A percentile compares a stretch with the other conserved stretches of the same genome.
Evolutionary conservation across 78 protist species (phyloP).

Genomic region (Dictyostelium intermedium): DNA sequence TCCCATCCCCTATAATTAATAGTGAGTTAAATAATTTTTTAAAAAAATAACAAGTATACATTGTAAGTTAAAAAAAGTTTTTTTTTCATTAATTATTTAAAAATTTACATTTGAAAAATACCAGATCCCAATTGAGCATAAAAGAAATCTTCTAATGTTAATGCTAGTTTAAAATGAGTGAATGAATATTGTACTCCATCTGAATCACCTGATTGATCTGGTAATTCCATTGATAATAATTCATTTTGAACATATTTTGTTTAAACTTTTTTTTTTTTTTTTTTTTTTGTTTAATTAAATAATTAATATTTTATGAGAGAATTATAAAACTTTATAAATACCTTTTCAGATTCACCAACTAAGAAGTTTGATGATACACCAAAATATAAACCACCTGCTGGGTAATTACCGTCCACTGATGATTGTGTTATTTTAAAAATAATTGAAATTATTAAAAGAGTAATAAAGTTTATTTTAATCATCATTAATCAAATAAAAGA

Average conservation of each 20-base stretch:
- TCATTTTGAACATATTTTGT: background rate
- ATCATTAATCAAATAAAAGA: background rate
- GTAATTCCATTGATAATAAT: background rate
- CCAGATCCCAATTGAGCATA: background rate
- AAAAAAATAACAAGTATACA: too few relatives aligned
- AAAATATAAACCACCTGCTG: conserved; percentile 10
- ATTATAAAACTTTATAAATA: background rate
- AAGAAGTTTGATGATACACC: background rate
- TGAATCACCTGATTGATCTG: background rate
- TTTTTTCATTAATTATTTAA: too few relatives aligned
- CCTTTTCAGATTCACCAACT: background rate
- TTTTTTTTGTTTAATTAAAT: background rate
- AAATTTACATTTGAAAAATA: background rate
- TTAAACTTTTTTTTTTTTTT: background rate
- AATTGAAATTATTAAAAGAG: background rate
- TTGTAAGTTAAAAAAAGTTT: too few relatives aligned
- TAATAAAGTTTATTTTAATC: background rate
- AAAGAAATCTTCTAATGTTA: background rate
- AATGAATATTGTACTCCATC: background rate
- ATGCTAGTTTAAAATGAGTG: background rate
- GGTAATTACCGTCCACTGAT: background rate
- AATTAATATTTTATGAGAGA: too few relatives aligned
- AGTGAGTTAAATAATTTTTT: too few relatives aligned
- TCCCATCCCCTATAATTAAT: background rate
- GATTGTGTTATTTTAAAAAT: background rate